These are phyloP conservation scores for Coemansia sp. DNA, from an alignment of 192 early-diverging fungal genomes.

Conservation along the genomic window DNA sequence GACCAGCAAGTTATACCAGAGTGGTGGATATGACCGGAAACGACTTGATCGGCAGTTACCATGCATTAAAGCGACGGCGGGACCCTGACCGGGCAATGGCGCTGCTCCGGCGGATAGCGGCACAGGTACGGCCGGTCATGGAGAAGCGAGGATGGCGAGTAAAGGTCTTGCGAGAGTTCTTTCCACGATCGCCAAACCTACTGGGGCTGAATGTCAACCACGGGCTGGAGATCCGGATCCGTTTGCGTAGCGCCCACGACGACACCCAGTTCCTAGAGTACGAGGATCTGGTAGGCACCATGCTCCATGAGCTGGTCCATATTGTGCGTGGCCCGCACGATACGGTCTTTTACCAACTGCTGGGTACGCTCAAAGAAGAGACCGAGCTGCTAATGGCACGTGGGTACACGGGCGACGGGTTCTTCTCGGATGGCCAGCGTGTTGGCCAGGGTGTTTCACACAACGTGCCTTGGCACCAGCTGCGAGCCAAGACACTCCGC, in stretches of 20 bases:
- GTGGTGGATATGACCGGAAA: too few relatives aligned
- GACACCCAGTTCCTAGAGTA: slow-evolving; percentile 18
- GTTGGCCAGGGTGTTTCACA: slow-evolving; percentile 18
- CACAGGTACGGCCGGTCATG: slow-evolving; percentile 41
- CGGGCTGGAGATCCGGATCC: slow-evolving; percentile 35
- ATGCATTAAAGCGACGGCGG: slow-evolving; percentile 21
- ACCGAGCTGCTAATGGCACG: slow-evolving; percentile 20
- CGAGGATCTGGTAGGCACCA: slow-evolving; percentile 33
- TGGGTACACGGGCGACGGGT: slow-evolving; percentile 41
- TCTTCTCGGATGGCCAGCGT: slow-evolving; percentile 15
- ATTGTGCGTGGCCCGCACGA: slow-evolving; percentile 37
- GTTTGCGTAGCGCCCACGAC: slow-evolving; percentile 20
- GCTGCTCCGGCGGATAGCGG: slow-evolving; percentile 26
- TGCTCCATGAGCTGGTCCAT: slow-evolving; percentile 48
- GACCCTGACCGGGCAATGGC: slow-evolving; percentile 4
- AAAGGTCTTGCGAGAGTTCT: slow-evolving; percentile 24
- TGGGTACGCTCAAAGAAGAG: slow-evolving; percentile 30
- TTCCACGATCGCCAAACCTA: slow-evolving; percentile 19
- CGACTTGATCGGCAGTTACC: slow-evolving; percentile 24
- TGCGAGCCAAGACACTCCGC: slow-evolving; percentile 6
- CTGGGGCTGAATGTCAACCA: slow-evolving; percentile 37
- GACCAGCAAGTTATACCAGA: too few relatives aligned
- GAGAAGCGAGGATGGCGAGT: slow-evolving; percentile 31
- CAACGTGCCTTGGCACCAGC: slow-evolving; percentile 14
- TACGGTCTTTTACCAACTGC: slow-evolving; percentile 17